These are phyloP conservation scores for Yamadazyma siamensis DNA, from an alignment of 1,139 yeast species.

Conservation along the genomic window DNA sequence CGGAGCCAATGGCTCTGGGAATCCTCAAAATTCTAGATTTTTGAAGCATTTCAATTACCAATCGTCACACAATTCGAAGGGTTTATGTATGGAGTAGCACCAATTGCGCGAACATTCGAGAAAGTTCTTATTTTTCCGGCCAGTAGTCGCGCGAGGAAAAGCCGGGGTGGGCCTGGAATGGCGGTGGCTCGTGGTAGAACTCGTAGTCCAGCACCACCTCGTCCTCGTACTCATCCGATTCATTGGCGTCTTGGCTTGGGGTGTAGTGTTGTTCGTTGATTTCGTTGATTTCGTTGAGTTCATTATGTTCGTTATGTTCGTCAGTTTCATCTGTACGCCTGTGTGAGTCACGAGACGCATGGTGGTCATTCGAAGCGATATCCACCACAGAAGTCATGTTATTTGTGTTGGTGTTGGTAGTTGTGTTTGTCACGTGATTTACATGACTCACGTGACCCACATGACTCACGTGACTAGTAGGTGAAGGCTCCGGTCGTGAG, in stretches of 20 bases:
- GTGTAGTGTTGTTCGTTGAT: neutral
- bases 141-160: slow-evolving; percentile 31
- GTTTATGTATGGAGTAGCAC: too few relatives aligned
- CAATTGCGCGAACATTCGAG: slow-evolving; percentile 13
- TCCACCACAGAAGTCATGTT: neutral
- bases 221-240: slow-evolving; percentile 4
- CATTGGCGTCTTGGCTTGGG: neutral
- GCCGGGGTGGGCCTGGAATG: slow-evolving; percentile 35
- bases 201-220: slow-evolving; percentile 6
- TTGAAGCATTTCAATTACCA: too few relatives aligned
- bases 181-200: slow-evolving; percentile 21
- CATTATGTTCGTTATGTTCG: slow-evolving; percentile 17
- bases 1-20: too few relatives aligned
- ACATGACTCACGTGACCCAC: neutral
- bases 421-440: slow-evolving; percentile 1
- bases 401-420: slow-evolving; percentile 12
- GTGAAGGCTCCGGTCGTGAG: too few relatives aligned
- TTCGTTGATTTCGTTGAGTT: neutral
- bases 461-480: too few relatives aligned
- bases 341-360: neutral
- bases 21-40: too few relatives aligned
- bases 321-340: too few relatives aligned
- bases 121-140: slow-evolving; percentile 23
- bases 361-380: neutral
- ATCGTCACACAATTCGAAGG: too few relatives aligned